These are phyloP conservation scores for Apiotrichum brassicae DNA, from an alignment of 1,284 basidiomycete genomes.

Conservation along the genomic window DNA sequence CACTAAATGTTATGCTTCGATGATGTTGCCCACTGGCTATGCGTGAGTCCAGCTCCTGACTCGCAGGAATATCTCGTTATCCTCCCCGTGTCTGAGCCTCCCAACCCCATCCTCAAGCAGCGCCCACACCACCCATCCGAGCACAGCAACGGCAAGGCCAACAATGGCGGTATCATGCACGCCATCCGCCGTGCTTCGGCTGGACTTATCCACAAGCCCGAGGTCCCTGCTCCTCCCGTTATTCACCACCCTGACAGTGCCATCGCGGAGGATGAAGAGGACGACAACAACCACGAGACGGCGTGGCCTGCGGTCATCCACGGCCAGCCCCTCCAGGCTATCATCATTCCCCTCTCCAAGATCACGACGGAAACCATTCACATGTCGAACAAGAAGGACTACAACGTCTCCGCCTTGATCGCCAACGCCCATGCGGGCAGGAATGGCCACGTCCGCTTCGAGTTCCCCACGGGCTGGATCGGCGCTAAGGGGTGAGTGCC, in stretches of 20 bases:
- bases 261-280: conserved; percentile 10
- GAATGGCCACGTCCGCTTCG: conserved; percentile 35
- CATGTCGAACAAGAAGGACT: conserved; percentile 1
- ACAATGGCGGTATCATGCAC: conserved; percentile 28
- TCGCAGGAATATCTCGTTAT: conserved; percentile 35
- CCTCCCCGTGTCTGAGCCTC: conserved; percentile 31
- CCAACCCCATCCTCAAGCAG: conserved; percentile 32
- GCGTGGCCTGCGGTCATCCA: conserved; percentile 37
- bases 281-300: conserved; percentile 27
- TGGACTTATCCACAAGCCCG: background rate
- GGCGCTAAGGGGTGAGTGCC: conserved; percentile 41
- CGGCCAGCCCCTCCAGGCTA: conserved; percentile 26
- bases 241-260: too few relatives aligned
- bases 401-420: conserved; percentile 4
- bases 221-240: background rate
- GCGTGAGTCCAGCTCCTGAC: background rate
- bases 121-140: conserved; percentile 2
- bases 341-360: conserved; percentile 25
- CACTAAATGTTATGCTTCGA: too few relatives aligned
- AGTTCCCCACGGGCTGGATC: conserved; percentile 44
- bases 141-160: conserved; percentile 4
- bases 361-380: conserved; percentile 26
- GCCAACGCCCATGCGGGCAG: conserved; percentile 17
- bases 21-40: too few relatives aligned
- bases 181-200: conserved; percentile 21